These are phyloP conservation scores for Nothopassalora personata DNA, from an alignment of 2,329 filamentous ascomycete species.

Conservation along the genomic window DNA sequence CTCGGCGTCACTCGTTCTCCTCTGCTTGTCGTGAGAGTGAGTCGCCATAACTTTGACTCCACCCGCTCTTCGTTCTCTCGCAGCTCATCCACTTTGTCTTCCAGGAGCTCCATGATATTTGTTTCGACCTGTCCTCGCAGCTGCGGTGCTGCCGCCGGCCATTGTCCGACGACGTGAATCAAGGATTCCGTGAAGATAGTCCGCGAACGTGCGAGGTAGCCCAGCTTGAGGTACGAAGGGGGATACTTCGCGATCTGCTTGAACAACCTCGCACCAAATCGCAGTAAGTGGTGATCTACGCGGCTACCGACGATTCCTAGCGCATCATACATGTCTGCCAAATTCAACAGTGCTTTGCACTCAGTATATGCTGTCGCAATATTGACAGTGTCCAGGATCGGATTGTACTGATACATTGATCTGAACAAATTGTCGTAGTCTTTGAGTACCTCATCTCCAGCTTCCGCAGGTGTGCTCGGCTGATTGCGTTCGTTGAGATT, in stretches of 20 bases:
- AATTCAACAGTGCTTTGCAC: slow-evolving; percentile 79
- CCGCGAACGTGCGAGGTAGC: slow-evolving; percentile 76
- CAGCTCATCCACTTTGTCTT: slow-evolving; percentile 90
- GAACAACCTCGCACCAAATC: slow-evolving; percentile 86
- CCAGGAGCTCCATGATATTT: slow-evolving; percentile 77
- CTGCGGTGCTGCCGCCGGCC: slow-evolving; percentile 75
- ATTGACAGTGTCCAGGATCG: slow-evolving; percentile 74
- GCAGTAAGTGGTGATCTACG: slow-evolving; percentile 87
- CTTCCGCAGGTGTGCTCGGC: slow-evolving; percentile 45
- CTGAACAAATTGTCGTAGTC: slow-evolving; percentile 96
- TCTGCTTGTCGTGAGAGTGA: slow-evolving; percentile 69
- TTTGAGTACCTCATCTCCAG: slow-evolving; percentile 67
- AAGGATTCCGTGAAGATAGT: slow-evolving; percentile 73
- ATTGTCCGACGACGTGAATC: slow-evolving; percentile 90
- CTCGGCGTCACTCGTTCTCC: slow-evolving; percentile 77
- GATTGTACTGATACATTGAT: slow-evolving; percentile 90
- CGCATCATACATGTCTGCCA: slow-evolving; percentile 94
- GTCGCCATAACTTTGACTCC: slow-evolving; percentile 74
- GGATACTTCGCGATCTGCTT: slow-evolving; percentile 97
- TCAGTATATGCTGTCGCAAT: slow-evolving; percentile 91
- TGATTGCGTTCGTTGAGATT: slow-evolving; percentile 44
- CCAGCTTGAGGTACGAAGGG: slow-evolving; percentile 82
- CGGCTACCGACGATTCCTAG: slow-evolving; percentile 80
- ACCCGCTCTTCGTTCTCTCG: slow-evolving; percentile 74
- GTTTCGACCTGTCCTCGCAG: slow-evolving; percentile 69